Base-by-base conservation (phyloP, 2,329 filamentous ascomycete genomes). In the Metarhizium anisopliae region DNA sequence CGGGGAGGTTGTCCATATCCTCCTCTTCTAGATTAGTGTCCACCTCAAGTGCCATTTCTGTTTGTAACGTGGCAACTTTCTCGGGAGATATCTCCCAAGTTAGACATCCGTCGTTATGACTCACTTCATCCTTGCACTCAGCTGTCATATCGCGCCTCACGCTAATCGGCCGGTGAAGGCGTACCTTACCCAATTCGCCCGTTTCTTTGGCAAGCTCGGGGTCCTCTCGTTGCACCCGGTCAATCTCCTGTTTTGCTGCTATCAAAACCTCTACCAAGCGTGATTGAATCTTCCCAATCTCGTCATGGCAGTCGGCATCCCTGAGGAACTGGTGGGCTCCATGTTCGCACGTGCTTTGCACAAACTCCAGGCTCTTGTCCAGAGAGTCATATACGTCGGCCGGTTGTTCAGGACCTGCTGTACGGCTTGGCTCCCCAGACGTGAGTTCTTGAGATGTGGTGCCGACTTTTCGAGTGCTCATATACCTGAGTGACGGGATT, bases 281-380 rank as follows among this genome's bases (percentile, higher is more conserved):
- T 56, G 78, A 75, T 64, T 84, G 82, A 54, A 92, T 86, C 50
- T 83, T 85, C 30, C 77, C 76, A 43, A 96, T 79, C 68, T 95
- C 90, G 18, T 83, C 80, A n/a, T 77, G 80, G 70, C 92, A 96
- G 64, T 94, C 87, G 11, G 91, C 92, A 54, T 91, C 87, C 29
- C 92, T 84, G n/a, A 96, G 77, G 59, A 94, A 90, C 65, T 95
- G 89, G 66, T 95, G 91, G 0, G 92, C 92, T 2, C 88, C 92
- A 54, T 85, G 85, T 72, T 96, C 92, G 67, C 89, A 95, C 63
- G 91, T 82, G 55, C 80, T 80, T 68, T 96, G 90, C 5, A 90
- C 87, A 60, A 83, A 82, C 66, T 96, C 91, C 30, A 96, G 76
- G 1, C 83, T 81, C 66, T 87, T 88, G 67, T 96, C 91, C 1